These are phyloP conservation scores for Leishmania lainsoni DNA, from an alignment of 208 protist genomes.

Conservation along the genomic window DNA sequence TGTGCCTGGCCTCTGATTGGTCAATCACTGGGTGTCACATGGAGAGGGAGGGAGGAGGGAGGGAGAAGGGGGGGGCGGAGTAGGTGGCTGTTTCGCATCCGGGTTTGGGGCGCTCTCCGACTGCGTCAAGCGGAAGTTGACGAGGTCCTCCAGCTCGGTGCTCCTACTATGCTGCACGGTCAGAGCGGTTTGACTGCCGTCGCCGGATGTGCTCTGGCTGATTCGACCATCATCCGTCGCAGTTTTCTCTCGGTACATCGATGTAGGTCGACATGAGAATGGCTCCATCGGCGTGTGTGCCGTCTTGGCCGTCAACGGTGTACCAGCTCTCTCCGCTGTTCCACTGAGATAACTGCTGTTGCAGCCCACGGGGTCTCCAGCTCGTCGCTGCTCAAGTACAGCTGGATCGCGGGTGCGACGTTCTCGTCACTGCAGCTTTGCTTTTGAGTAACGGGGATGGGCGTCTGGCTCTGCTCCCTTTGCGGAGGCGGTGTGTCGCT, in stretches of 20 bases:
- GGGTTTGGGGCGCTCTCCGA: background rate
- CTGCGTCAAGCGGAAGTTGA: conserved; percentile 1
- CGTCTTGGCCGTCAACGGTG: background rate
- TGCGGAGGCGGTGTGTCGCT: conserved; percentile 6
- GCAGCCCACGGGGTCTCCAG: conserved; percentile 5
- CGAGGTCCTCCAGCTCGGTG: conserved; percentile 6
- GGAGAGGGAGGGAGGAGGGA: background rate
- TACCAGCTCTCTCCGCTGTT: background rate
- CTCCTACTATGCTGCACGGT: background rate
- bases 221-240: background rate
- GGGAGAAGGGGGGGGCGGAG: background rate
- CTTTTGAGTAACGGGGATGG: conserved; percentile 7
- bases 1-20: background rate
- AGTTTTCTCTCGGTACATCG: conserved; percentile 12
- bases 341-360: conserved; percentile 5
- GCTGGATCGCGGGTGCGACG: conserved; percentile 1
- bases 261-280: conserved; percentile 11
- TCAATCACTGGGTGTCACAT: background rate
- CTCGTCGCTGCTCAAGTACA: conserved; percentile 11
- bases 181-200: background rate
- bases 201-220: background rate
- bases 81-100: background rate
- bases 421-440: background rate
- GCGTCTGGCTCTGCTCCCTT: conserved; percentile 1
- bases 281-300: conserved; percentile 22